Conservation (phyloP, 345 rosid genomes). For the Euclidium syriacum region DNA sequence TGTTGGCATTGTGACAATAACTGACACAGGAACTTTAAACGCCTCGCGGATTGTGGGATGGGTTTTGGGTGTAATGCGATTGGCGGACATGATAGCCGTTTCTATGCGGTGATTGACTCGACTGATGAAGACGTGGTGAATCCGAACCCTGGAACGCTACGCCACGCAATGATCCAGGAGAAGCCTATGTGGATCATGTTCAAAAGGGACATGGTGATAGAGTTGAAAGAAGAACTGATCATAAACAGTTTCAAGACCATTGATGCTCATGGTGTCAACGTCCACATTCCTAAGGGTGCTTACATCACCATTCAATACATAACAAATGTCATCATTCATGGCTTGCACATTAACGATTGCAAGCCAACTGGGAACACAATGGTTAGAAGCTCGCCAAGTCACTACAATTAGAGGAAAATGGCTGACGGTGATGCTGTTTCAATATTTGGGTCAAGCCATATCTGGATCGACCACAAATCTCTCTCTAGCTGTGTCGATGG, state of each 20-base stretch:
- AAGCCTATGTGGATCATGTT: slow-evolving; percentile 38
- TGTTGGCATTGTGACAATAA: slow-evolving; percentile 46
- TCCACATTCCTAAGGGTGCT: slow-evolving; percentile 44
- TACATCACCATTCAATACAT: slow-evolving; percentile 52
- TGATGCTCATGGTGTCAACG: slow-evolving; percentile 44
- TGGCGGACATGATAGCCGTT: slow-evolving; percentile 40
- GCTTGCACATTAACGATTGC: slow-evolving; percentile 77
- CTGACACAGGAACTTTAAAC: slow-evolving; percentile 44
- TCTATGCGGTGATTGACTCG: slow-evolving; percentile 39
- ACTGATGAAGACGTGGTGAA: slow-evolving; percentile 35
- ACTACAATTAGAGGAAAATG: slow-evolving; percentile 65
- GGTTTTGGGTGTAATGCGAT: slow-evolving; percentile 40
- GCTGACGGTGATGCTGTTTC: slow-evolving; percentile 82
- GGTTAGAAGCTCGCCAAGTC: slow-evolving; percentile 64
- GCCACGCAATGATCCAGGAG: slow-evolving; percentile 40
- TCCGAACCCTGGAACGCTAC: slow-evolving; percentile 41
- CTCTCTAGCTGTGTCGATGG: slow-evolving; percentile 79
- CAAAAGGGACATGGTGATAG: slow-evolving; percentile 36
- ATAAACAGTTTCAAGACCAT: slow-evolving; percentile 51
- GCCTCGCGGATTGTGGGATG: slow-evolving; percentile 36
- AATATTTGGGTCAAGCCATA: slow-evolving; percentile 75
- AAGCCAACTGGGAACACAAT: slow-evolving; percentile 65
- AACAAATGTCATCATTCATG: slow-evolving; percentile 74
- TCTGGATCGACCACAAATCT: slow-evolving; percentile 88
- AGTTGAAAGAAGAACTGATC: slow-evolving; percentile 43